A percentile compares a stretch with the other conserved stretches of the same genome.
Conservation (phyloP, 371 early-diverging fungal genomes). For the Apophysomyces elegans region DNA sequence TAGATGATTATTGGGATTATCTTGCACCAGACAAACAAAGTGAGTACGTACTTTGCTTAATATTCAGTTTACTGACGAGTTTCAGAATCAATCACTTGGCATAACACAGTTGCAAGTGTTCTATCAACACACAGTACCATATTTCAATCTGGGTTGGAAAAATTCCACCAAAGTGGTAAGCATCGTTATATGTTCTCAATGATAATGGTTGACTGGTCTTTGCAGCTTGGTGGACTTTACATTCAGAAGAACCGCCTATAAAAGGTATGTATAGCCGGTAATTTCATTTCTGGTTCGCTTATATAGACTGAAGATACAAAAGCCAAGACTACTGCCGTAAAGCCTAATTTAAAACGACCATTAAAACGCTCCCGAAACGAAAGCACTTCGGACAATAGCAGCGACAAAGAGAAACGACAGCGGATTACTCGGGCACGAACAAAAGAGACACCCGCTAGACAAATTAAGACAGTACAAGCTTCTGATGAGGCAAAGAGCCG, state of each 20-base stretch:
- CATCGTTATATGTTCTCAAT: neutral
- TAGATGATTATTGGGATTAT: constrained; percentile 79
- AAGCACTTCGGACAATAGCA: neutral
- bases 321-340: constrained; percentile 32
- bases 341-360: constrained; percentile 35
- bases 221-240: constrained; percentile 68
- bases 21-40: constrained; percentile 69
- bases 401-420: constrained; percentile 13
- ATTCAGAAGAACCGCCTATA: constrained; percentile 51
- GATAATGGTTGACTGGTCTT: neutral
- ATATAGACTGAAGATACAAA: constrained; percentile 23
- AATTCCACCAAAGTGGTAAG: constrained; percentile 51
- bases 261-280: constrained; percentile 37
- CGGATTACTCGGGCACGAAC: neutral
- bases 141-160: constrained; percentile 82
- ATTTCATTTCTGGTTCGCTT: neutral
- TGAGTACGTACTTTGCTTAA: constrained; percentile 28
- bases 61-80: neutral
- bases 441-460: neutral
- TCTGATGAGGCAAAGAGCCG: constrained; percentile 1
- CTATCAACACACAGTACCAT: constrained; percentile 77
- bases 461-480: constrained; percentile 3
- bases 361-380: constrained; percentile 22
- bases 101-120: constrained; percentile 80
- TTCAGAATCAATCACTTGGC: constrained; percentile 69